Evolutionary conservation across 495 filamentous ascomycete species (phyloP).

Genomic region (Lepidopterella palustris): DNA sequence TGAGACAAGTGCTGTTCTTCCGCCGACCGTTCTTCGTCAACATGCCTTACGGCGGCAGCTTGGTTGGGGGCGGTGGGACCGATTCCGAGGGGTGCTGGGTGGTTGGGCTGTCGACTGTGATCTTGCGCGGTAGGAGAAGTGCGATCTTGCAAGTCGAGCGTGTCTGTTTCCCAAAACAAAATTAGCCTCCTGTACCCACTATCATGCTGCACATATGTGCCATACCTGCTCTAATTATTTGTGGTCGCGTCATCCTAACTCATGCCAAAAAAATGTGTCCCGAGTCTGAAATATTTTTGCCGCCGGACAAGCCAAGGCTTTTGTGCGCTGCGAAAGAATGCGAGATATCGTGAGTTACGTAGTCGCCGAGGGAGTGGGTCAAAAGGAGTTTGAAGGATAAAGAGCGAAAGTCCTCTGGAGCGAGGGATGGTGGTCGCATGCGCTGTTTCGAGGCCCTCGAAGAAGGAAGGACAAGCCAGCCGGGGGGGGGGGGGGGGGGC

Average conservation of each 20-base stretch:
- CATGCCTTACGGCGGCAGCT: slow-evolving; percentile 70
- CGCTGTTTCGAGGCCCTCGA: not conserved
- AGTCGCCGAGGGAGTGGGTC: not conserved
- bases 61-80: slow-evolving; percentile 75
- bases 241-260: slow-evolving; percentile 60
- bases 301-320: not conserved
- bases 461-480: not conserved
- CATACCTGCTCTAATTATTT: slow-evolving; percentile 74
- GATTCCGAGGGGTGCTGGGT: slow-evolving; percentile 45
- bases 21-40: slow-evolving; percentile 60
- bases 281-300: not conserved
- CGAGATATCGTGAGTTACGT: not conserved
- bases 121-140: slow-evolving; percentile 76
- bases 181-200: slow-evolving; percentile 22
- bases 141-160: slow-evolving; percentile 87
- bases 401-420: not conserved
- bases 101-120: slow-evolving; percentile 52
- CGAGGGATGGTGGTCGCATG: not conserved
- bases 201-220: slow-evolving; percentile 19
- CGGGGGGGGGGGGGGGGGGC: not conserved
- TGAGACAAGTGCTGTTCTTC: slow-evolving; percentile 52
- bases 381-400: not conserved
- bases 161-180: slow-evolving; percentile 56
- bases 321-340: not conserved
- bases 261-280: slow-evolving; percentile 15